Conservation (phyloP, 768 basidiomycete genomes). For the Kwoniella dejecticola region DNA sequence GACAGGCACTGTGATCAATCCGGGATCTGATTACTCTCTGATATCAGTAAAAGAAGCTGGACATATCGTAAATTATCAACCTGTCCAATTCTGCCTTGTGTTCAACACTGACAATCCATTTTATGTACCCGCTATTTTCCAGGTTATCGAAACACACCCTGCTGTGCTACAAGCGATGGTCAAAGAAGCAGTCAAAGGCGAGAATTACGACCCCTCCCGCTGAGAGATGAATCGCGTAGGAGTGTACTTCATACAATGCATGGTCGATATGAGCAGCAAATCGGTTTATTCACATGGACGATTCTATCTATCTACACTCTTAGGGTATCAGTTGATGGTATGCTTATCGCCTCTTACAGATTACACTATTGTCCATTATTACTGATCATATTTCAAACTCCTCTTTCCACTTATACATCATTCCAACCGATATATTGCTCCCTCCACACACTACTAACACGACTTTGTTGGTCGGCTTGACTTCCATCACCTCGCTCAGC, state of each 20-base stretch:
- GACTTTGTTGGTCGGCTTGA: conserved; percentile 23
- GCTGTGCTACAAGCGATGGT: conserved; percentile 3
- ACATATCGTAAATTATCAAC: conserved; percentile 8
- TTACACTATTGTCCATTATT: too few relatives aligned
- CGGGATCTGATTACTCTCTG: conserved; percentile 1
- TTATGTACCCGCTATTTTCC: not conserved
- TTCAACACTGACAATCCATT: not conserved
- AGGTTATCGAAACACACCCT: conserved; percentile 11
- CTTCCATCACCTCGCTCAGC: conserved; percentile 15
- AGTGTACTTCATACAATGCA: not conserved
- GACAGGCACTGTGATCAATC: conserved; percentile 8
- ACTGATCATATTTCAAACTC: too few relatives aligned
- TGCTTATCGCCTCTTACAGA: too few relatives aligned
- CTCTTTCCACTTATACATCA: conserved; percentile 27
- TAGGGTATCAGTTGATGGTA: too few relatives aligned
- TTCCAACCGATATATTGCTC: conserved; percentile 28
- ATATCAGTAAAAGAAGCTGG: conserved; percentile 4
- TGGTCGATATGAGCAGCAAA: not conserved
- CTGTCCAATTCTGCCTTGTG: not conserved
- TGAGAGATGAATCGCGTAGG: not conserved
- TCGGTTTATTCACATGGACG: too few relatives aligned
- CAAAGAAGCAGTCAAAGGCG: conserved; percentile 1
- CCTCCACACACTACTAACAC: conserved; percentile 45
- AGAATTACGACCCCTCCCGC: conserved; percentile 3
- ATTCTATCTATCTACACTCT: too few relatives aligned